Evolutionary conservation across 306 rosid genomes (phyloP).

Genomic region (Medicago lupulina): DNA sequence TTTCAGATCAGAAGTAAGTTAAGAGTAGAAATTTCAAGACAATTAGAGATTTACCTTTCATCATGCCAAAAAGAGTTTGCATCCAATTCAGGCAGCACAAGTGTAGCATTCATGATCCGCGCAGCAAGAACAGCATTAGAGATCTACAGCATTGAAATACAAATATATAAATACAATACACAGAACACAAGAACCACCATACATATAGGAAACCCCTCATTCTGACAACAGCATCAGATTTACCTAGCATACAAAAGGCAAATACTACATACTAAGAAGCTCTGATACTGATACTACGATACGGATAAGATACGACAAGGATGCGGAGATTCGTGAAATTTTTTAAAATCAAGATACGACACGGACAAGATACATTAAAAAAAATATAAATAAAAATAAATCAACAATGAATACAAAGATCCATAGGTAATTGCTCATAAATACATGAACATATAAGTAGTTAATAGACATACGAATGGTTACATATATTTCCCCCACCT

Average conservation of each 20-base stretch:
- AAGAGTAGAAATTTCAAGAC: conserved; percentile 33
- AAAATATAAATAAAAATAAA: too few relatives aligned
- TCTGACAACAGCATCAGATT: conserved; percentile 20
- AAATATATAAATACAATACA: conserved; percentile 12
- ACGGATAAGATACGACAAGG: too few relatives aligned
- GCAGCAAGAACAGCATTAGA: conserved; percentile 99
- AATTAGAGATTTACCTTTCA: conserved; percentile 63
- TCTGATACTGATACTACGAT: too few relatives aligned
- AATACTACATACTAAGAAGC: too few relatives aligned
- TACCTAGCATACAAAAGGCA: not conserved
- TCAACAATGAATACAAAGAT: too few relatives aligned
- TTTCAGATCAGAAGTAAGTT: conserved; percentile 11
- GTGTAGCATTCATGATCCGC: conserved; percentile 95
- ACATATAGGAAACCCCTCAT: conserved; percentile 19
- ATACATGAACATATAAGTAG: too few relatives aligned
- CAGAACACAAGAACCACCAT: conserved; percentile 32
- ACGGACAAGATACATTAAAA: too few relatives aligned
- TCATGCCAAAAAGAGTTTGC: conserved; percentile 98
- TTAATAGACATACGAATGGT: too few relatives aligned
- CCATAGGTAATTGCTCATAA: too few relatives aligned
- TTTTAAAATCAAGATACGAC: too few relatives aligned
- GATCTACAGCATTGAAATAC: conserved; percentile 62
- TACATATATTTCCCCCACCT: not conserved
- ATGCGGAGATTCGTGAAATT: too few relatives aligned
- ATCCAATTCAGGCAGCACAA: conserved; percentile 93